Base-by-base conservation (phyloP, 2,329 filamentous ascomycete species). In the Capronia coronata region DNA sequence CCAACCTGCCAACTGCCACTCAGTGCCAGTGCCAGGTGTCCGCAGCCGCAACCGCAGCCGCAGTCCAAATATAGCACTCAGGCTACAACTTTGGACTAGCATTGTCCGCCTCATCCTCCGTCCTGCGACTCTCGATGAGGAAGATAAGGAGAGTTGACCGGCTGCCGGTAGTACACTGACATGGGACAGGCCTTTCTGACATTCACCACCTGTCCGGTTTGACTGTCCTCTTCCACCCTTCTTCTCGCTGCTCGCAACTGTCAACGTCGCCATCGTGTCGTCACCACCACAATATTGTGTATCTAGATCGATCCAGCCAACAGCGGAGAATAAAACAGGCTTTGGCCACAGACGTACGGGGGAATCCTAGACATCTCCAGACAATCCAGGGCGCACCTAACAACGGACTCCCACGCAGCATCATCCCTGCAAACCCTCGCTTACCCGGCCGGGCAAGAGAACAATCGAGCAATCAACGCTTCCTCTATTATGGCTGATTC, bases 251-350 rank as follows among this genome's bases (percentile, higher is more conserved):
- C 23, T 27, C n/a, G n/a, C n/a, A n/a, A n/a, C n/a, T n/a, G 25
- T 10, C 30, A 16, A 34, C 30, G 6, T n/a, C 30, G 14, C 13
- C n/a, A 37, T 37, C 34, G 34, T 37, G 34, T 37, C 34, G 34
- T 37, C 34, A 37, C 34, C 34, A 37, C 13, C 34, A 16, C 18
- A 18, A 37, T 18, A 37, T 18, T 11, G n/a, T n/a, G n/a, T n/a
- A n/a, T n/a, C n/a, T n/a, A n/a, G 13, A 27, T 18, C 13, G 8
- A 14, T 8, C n/a, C 39, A 29, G 16, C 3, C 9, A 37, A 34
- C 37, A 43, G 43, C 49, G 46, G 49, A 48, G 53, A 52, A 55
- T 55, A 52, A 52, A 55, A 55, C 49, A 52, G 47, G 49, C 46
- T 45, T 48, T n/a, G 16, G 34, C 34, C 34, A 37, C 34, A 19